Percentiles rank a stretch among this genome's conserved stretches.
Conservation (phyloP, 2,329 filamentous ascomycete genomes). For the Elsinoe ampelina region DNA sequence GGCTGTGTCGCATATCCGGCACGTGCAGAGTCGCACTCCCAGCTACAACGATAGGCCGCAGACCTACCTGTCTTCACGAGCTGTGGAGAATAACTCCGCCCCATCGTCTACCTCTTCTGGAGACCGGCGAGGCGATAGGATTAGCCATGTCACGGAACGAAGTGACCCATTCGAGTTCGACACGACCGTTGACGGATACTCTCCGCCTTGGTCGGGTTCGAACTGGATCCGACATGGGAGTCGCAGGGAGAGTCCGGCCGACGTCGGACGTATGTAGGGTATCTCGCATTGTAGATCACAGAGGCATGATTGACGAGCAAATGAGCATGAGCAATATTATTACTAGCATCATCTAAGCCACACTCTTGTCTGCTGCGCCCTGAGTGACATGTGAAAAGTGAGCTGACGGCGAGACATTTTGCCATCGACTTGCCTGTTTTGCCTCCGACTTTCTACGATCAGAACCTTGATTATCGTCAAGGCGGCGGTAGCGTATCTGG, state of each 20-base stretch:
- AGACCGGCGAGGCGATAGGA: not conserved
- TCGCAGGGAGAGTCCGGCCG: not conserved
- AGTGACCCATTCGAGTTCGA: conserved; percentile 10
- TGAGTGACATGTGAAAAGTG: not conserved
- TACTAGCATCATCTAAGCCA: conserved; percentile 4
- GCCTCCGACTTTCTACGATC: conserved; percentile 1
- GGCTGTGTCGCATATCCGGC: not conserved
- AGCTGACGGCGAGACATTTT: conserved; percentile 4
- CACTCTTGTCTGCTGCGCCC: conserved; percentile 1
- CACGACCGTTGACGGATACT: not conserved
- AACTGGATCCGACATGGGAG: not conserved
- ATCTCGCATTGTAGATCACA: conserved; percentile 5
- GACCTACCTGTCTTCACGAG: conserved; percentile 1
- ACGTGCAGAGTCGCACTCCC: conserved; percentile 8
- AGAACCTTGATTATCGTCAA: conserved; percentile 2
- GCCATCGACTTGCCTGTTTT: conserved; percentile 9
- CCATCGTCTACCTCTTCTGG: not conserved
- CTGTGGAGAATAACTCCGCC: not conserved
- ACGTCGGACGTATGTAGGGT: not conserved
- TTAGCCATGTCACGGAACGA: not conserved
- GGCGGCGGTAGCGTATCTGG: not conserved
- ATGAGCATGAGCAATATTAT: conserved; percentile 5
- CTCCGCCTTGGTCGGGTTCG: not conserved
- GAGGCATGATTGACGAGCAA: conserved; percentile 9
- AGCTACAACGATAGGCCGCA: conserved; percentile 4